Evolutionary conservation across 1,284 basidiomycete genomes (phyloP), one percentile per base, ranked within the genome.

Genomic region (Ceratobasidium sp.): DNA sequence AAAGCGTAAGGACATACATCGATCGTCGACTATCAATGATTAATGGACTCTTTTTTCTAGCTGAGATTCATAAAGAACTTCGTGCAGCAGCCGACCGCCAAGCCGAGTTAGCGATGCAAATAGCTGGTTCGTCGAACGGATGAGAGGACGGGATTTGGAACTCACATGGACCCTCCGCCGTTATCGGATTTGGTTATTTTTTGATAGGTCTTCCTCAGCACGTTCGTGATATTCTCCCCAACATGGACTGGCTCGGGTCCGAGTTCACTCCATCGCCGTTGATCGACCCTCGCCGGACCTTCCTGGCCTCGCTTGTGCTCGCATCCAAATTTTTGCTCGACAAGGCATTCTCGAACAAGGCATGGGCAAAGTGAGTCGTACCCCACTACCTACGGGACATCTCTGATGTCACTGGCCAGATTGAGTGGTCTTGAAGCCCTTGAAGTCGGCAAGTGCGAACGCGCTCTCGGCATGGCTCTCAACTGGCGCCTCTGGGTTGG

Each of bases 301-400:
- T 97, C 79, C 82, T 97, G 7, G 93, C 93, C 0, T 88, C 92
- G 0, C 81, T 97, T 40, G 93, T 97, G 72, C 82, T 94, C 50
- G 94, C 94, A 0, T 90, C 91, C 31, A 97, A 98, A 77, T 96
- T 96, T 78, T 86, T 92, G 69, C 93, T 96, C 80, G 95, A 98
- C 76, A 89, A 91, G 68, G 94, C 91, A 65, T 97, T 95, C 76
- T 94, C 91, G 15, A 96, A 97, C 77, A 86, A 88, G 22, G 94
- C 94, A 20, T 97, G 94, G 94, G 88, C 92, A 6, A 94, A 94
- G 76, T 65, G 35, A 38, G 60, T 53, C 7, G 35, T 34, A 80
- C n/a, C 47, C 32, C 42, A 4, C 15, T 43, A 27, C 20, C 13
- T n/a, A 38, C 25, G 15, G 35, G 35, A 15, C 17, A 13, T 20